Percentiles rank a stretch among this genome's conserved stretches.
phyloP scores from a whole-genome alignment of 2,329 filamentous ascomycete species.

The Colletotrichum destructivum region DNA sequence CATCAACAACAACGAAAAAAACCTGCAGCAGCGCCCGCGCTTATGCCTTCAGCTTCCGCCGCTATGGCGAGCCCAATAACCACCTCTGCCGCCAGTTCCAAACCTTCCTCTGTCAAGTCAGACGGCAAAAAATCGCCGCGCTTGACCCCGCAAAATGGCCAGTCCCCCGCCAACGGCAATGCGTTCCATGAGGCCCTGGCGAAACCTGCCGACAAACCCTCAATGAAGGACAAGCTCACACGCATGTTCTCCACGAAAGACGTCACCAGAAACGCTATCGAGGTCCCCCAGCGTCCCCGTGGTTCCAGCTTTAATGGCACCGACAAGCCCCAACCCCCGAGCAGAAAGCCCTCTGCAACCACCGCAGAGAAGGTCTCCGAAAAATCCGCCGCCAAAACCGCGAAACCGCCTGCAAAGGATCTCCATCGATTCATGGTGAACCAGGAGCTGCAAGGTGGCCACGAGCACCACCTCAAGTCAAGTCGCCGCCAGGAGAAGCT shows the following conservation, averaged over 20 bases:
- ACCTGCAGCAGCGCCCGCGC: conserved; percentile 18
- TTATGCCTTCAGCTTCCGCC: conserved; percentile 38
- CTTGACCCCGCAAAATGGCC: conserved; percentile 57
- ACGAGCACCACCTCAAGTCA: conserved; percentile 91
- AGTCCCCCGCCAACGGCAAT: conserved; percentile 44
- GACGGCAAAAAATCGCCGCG: conserved; percentile 56
- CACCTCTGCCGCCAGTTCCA: conserved; percentile 61
- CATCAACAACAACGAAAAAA: conserved; percentile 10
- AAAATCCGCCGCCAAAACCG: conserved; percentile 52
- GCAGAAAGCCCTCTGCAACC: conserved; percentile 49
- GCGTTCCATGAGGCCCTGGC: conserved; percentile 51
- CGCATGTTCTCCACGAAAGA: conserved; percentile 77
- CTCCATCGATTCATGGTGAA: conserved; percentile 67
- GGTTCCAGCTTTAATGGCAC: conserved; percentile 51
- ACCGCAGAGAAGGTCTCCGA: conserved; percentile 47
- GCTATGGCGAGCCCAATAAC: conserved; percentile 42
- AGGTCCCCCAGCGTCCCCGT: conserved; percentile 52
- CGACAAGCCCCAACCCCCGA: conserved; percentile 59
- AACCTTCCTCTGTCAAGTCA: conserved; percentile 66
- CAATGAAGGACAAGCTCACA: conserved; percentile 75
- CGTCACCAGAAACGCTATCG: conserved; percentile 54
- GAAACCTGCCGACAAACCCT: conserved; percentile 66
- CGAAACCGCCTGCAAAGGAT: conserved; percentile 53
- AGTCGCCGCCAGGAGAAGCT: conserved; percentile 95
- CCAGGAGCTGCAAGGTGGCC: conserved; percentile 74